Conservation (phyloP, 345 rosid genomes). For the Pistacia atlantica region DNA sequence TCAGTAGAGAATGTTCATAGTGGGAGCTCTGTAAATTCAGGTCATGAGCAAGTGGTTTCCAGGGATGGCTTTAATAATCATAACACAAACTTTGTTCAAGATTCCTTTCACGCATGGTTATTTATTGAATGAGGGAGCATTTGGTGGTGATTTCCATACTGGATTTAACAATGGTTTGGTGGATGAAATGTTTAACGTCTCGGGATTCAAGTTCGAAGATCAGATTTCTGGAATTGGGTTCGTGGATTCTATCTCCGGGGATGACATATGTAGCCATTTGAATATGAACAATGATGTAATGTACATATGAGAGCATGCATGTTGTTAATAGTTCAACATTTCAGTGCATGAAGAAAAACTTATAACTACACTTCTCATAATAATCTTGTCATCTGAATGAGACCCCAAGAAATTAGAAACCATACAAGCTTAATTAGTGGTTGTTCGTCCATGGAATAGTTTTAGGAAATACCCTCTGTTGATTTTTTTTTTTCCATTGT, state of each 20-base stretch:
- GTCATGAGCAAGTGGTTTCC: slow-evolving; percentile 17
- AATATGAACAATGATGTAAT: slow-evolving; percentile 40
- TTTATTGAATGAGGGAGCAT: slow-evolving; percentile 26
- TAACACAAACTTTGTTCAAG: slow-evolving; percentile 28
- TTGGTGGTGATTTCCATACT: slow-evolving; percentile 28
- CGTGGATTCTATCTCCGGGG: slow-evolving; percentile 34
- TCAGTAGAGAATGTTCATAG: slow-evolving; percentile 34
- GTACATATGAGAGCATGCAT: slow-evolving; percentile 35
- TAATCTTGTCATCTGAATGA: neutral
- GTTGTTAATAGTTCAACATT: slow-evolving; percentile 6
- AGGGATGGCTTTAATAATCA: slow-evolving; percentile 15
- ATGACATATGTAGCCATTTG: slow-evolving; percentile 41
- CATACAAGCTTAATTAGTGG: slow-evolving; percentile 16
- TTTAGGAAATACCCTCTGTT: neutral
- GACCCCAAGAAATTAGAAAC: neutral
- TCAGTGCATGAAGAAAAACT: slow-evolving; percentile 25
- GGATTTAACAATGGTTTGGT: slow-evolving; percentile 31
- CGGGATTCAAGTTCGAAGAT: slow-evolving; percentile 52
- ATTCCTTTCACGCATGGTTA: slow-evolving; percentile 22
- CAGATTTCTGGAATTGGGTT: slow-evolving; percentile 50
- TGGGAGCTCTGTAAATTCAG: slow-evolving; percentile 19
- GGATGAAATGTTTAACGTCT: slow-evolving; percentile 37
- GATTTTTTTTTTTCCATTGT: neutral
- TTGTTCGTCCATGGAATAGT: slow-evolving; percentile 24
- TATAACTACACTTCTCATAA: slow-evolving; percentile 22